Base-by-base conservation (phyloP, 2,329 filamentous ascomycete genomes). In the Penicillium sp. region DNA sequence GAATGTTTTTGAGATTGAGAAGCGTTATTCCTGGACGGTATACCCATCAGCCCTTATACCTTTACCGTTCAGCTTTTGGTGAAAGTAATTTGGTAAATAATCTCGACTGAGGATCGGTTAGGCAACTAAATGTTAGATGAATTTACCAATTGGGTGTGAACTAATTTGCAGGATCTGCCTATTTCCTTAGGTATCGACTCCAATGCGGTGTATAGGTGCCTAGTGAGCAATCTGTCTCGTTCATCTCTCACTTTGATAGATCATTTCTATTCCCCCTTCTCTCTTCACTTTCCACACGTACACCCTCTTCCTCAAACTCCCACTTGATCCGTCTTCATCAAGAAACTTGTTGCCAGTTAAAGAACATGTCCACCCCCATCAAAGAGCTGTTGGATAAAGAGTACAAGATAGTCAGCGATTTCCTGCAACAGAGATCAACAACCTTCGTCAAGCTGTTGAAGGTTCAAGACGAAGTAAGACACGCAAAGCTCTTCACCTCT, bases 201-300 rank as follows among this genome's bases (percentile, higher is more conserved):
- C 9, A 3, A 39, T 39, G 8, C 10, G 2, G 9, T 19, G 16
- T 11, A 19, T 39, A 39, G 29, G 29, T 33, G 13, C 31, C 13
- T 4, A 33, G 31, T 5, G 31, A 7, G 31, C 31, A 33, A 13
- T 33, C 11, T 13, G 13, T 16, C 31, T 33, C 9, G 8, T 19
- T 39, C n/a, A 8, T 3, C 21, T 29, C 14, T 29, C 31, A 11
- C 25, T 33, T 39, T 16, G 57, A 61, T 13, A 42, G 9, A 11
- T 55, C 61, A 54, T 61, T 48, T 54, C n/a, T 19, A 33, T 26
- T 47, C 33, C 16, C 49, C n/a, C 47, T 23, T 55, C 27, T 54
- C 14, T 27, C 44, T 27, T 47, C 25, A 11, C n/a, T 39, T 39
- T 11, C 8, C 44, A 11, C n/a, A 2, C 2, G 1, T 27, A 26